Evolutionary conservation across 2,329 filamentous ascomycete genomes (phyloP).

Genomic region (Xylariaceae sp.): DNA sequence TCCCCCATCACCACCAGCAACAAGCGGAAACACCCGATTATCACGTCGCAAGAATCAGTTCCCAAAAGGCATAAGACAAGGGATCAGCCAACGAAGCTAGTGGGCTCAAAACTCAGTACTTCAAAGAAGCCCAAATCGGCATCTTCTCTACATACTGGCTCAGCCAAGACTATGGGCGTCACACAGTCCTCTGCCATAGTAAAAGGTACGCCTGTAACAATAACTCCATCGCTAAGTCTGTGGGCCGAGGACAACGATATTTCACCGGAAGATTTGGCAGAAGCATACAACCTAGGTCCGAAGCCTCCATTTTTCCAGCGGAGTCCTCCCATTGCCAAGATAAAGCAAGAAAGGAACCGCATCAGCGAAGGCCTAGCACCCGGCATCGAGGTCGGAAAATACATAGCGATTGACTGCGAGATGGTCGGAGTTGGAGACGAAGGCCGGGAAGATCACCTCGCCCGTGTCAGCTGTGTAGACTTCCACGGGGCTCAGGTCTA

Average conservation of each 20-base stretch:
- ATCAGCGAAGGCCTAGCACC: slow-evolving; percentile 61
- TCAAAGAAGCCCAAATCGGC: slow-evolving; percentile 1
- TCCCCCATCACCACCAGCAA: slow-evolving; percentile 10
- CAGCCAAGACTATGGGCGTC: slow-evolving; percentile 48
- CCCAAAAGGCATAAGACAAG: slow-evolving; percentile 7
- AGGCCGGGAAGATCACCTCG: slow-evolving; percentile 69
- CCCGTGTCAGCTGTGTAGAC: slow-evolving; percentile 85
- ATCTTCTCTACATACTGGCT: slow-evolving; percentile 10
- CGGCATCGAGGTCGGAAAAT: slow-evolving; percentile 75
- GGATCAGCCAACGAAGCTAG: not conserved
- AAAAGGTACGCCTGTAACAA: slow-evolving; percentile 35
- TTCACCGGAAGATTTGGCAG: slow-evolving; percentile 55
- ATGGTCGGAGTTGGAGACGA: slow-evolving; percentile 87
- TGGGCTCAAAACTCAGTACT: slow-evolving; percentile 1
- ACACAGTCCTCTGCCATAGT: slow-evolving; percentile 46
- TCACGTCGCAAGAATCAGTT: not conserved
- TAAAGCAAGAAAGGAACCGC: slow-evolving; percentile 26
- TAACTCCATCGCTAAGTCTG: slow-evolving; percentile 53
- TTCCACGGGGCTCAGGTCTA: slow-evolving; percentile 91
- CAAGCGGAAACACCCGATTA: slow-evolving; percentile 15
- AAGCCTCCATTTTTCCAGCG: slow-evolving; percentile 27
- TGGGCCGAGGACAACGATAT: slow-evolving; percentile 61
- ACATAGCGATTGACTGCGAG: slow-evolving; percentile 91
- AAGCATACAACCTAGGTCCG: slow-evolving; percentile 56
- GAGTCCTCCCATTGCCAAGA: slow-evolving; percentile 16